Conservation (phyloP, 108 stramenopile species). For the Cyclostephanos invisitatus region DNA sequence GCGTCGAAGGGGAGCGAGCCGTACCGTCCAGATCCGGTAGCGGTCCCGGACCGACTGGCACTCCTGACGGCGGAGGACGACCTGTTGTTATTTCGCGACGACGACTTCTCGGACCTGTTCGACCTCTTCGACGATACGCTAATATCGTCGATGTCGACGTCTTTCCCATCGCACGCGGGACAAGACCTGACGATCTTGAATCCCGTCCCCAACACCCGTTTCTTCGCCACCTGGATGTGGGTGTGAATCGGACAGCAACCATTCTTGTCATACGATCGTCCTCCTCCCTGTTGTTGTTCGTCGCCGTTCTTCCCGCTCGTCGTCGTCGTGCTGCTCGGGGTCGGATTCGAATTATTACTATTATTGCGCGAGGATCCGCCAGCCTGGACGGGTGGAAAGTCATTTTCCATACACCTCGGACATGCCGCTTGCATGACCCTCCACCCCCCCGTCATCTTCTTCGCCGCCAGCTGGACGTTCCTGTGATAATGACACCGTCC, state of each 20-base stretch:
- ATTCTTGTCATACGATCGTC: slow-evolving; percentile 38
- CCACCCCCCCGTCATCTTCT: slow-evolving; percentile 49
- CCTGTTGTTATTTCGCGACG: slow-evolving; percentile 9
- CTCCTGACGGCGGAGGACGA: neutral
- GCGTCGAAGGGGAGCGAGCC: slow-evolving; percentile 44
- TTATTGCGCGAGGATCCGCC: no score
- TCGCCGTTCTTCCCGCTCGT: neutral
- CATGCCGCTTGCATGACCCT: slow-evolving; percentile 30
- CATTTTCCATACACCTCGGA: slow-evolving; percentile 49
- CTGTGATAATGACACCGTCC: slow-evolving; percentile 48
- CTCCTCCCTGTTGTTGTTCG: no score
- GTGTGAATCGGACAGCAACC: slow-evolving; percentile 45
- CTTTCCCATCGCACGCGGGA: slow-evolving; percentile 28
- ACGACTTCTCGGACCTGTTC: slow-evolving; percentile 19
- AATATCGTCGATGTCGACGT: slow-evolving; percentile 32
- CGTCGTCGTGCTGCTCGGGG: no score
- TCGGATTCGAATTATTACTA: no score
- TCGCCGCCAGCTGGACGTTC: slow-evolving; percentile 40
- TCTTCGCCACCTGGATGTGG: slow-evolving; percentile 49
- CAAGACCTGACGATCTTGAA: slow-evolving; percentile 40
- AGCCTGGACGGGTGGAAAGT: slow-evolving; percentile 11
- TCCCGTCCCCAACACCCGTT: slow-evolving; percentile 33
- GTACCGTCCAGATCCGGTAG: slow-evolving; percentile 24
- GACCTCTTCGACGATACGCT: slow-evolving; percentile 28
- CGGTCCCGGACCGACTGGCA: slow-evolving; percentile 15